phyloP scores from a whole-genome alignment of 179 eudicot species.

The Spergularia azorica region DNA sequence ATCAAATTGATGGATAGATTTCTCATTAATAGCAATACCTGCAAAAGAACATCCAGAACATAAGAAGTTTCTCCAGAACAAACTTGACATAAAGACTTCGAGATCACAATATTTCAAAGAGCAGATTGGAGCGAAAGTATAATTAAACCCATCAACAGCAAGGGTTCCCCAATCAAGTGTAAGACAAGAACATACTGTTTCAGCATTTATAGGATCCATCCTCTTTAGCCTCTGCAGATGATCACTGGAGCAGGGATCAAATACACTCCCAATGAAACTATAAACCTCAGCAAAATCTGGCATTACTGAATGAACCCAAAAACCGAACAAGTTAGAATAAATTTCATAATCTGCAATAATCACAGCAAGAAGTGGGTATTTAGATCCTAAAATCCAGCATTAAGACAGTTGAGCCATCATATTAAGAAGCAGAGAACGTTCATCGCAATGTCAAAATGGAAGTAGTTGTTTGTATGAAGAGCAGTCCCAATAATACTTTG shows the following conservation, averaged over 20 bases:
- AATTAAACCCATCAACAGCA: not conserved
- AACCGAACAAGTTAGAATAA: not conserved
- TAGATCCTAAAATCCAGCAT: not conserved
- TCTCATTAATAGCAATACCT: slow-evolving; percentile 84
- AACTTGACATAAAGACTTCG: not conserved
- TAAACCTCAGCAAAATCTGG: slow-evolving; percentile 96
- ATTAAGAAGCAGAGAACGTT: not conserved
- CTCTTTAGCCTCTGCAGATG: slow-evolving; percentile 72
- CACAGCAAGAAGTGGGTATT: not conserved
- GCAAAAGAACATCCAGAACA: slow-evolving; percentile 20
- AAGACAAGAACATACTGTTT: slow-evolving; percentile 40
- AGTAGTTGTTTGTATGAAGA: too few relatives aligned
- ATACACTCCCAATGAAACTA: slow-evolving; percentile 88
- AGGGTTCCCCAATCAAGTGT: not conserved
- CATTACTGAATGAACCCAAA: slow-evolving; percentile 56
- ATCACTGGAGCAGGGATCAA: slow-evolving; percentile 70
- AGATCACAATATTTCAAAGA: too few relatives aligned
- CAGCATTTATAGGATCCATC: slow-evolving; percentile 97
- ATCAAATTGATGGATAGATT: slow-evolving; percentile 86
- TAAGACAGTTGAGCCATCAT: not conserved
- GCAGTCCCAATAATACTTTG: too few relatives aligned
- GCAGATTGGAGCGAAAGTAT: not conserved
- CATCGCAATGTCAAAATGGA: not conserved
- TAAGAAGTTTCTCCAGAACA: not conserved
- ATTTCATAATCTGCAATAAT: not conserved